These are phyloP conservation scores for Aspergillus tamarii DNA, from an alignment of 2,329 filamentous ascomycete genomes.

Conservation along the genomic window DNA sequence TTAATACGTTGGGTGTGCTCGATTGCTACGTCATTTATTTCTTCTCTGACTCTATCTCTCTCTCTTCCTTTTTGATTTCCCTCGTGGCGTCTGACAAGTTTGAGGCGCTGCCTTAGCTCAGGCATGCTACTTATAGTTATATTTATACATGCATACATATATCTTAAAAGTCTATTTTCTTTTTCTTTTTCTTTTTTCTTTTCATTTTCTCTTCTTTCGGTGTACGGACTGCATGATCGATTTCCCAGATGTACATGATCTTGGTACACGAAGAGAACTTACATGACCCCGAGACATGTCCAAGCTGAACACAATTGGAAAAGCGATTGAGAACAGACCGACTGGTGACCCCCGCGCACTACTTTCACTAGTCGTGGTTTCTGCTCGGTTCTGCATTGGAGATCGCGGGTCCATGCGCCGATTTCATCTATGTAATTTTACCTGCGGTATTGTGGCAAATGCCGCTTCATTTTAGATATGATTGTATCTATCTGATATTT, in stretches of 20 bases:
- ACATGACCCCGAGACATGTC: not conserved
- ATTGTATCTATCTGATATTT: not conserved
- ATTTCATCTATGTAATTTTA: constrained; percentile 1
- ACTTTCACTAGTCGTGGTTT: constrained; percentile 8
- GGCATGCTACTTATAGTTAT: not conserved
- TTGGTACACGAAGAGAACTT: not conserved
- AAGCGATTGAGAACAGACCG: constrained; percentile 9
- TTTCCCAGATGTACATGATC: not conserved
- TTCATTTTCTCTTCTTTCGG: not conserved
- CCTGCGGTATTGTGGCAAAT: not conserved
- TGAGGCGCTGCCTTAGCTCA: not conserved
- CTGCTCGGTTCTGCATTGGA: constrained; percentile 11
- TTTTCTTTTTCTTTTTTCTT: not conserved
- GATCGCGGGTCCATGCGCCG: constrained; percentile 11
- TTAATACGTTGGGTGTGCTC: not conserved
- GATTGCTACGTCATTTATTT: not conserved
- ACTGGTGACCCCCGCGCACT: constrained; percentile 10
- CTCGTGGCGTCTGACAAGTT: not conserved
- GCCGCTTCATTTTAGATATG: not conserved
- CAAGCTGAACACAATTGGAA: not conserved
- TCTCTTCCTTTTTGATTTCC: not conserved
- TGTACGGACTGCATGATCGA: not conserved
- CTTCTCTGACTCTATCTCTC: not conserved
- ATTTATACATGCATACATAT: not conserved
- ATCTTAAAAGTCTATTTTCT: not conserved